Base-by-base conservation (phyloP, 176 grass and related monocot species). In the Rhipidocladum racemiflorum region DNA sequence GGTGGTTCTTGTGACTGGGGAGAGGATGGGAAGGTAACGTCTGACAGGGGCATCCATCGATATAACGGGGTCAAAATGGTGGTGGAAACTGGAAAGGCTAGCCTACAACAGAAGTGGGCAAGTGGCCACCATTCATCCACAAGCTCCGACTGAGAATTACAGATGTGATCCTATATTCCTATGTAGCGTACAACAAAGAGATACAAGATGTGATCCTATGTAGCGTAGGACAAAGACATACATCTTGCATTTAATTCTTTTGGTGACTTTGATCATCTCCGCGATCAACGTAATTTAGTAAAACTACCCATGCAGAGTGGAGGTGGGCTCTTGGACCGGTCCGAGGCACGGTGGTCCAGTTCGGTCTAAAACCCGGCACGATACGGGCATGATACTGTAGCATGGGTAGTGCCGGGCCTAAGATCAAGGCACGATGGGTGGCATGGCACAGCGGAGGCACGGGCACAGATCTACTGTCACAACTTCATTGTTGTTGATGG, bases 51-150 rank as follows among this genome's bases (percentile, higher is more conserved):
- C 68, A 65, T 74, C 59, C 76, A 70, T 51, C 61, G 36, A 77
- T 88, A 55, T 55, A 77, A 21, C 35, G 23, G 69, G 61, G 70
- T 61, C 85, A 66, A 87, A 82, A 87, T 38, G 64, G 63, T 3
- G 85, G 71, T 28, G 43, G 60, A 27, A 20, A 25, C n/a, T 27
- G 40, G 54, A 51, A 36, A 60, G 39, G 53, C 43, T 39, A 8
- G 38, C 38, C 38, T 61, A 61, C 83, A 79, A 80, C 57, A 51
- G 34, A 20, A 5, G 35, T 43, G 67, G 84, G 44, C 75, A 20
- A 5, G 35, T 43, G 67, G 84, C 34, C 75, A 75, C 53, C 66
- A 11, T 34, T 40, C 54, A 56, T 56, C 54, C 21, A 25, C 6
- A 30, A 60, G 65, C 75, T 51, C 18, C 62, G 35, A 35, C 63